Evolutionary conservation across 495 filamentous ascomycete genomes (phyloP).

Genomic region (Neurospora sp.): DNA sequence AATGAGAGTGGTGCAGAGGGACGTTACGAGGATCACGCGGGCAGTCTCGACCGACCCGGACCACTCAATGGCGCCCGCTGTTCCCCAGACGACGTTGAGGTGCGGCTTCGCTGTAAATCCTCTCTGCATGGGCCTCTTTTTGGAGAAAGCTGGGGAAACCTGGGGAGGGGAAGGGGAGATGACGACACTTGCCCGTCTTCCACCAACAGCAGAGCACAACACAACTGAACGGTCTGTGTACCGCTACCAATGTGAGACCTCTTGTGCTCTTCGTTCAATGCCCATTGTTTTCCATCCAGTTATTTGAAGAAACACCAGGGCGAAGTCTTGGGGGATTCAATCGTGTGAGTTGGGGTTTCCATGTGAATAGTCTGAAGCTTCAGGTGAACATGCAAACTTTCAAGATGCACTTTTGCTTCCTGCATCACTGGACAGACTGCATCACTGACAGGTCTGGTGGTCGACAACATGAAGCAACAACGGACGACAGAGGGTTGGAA

Average conservation of each 20-base stretch:
- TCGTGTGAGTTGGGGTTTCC: neutral
- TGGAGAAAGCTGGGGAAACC: neutral
- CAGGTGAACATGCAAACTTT: neutral
- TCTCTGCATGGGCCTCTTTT: neutral
- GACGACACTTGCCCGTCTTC: neutral
- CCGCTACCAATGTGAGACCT: neutral
- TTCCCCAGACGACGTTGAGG: slow-evolving; percentile 4
- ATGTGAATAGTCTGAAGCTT: neutral
- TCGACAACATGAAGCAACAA: neutral
- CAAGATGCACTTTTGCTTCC: neutral
- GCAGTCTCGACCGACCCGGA: neutral
- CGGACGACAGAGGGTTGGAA: neutral
- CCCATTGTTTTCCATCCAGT: neutral
- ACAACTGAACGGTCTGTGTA: neutral
- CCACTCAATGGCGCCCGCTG: neutral
- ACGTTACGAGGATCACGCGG: neutral
- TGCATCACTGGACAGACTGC: neutral
- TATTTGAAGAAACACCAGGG: neutral
- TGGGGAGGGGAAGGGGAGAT: neutral
- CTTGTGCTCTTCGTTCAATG: neutral
- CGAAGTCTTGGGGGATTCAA: neutral
- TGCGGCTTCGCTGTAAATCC: neutral
- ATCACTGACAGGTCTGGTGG: neutral
- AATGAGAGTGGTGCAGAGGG: neutral
- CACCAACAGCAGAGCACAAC: neutral